Evolutionary conservation across 192 early-diverging fungal genomes (phyloP).

Genomic region (Rhizophagus clarus): DNA sequence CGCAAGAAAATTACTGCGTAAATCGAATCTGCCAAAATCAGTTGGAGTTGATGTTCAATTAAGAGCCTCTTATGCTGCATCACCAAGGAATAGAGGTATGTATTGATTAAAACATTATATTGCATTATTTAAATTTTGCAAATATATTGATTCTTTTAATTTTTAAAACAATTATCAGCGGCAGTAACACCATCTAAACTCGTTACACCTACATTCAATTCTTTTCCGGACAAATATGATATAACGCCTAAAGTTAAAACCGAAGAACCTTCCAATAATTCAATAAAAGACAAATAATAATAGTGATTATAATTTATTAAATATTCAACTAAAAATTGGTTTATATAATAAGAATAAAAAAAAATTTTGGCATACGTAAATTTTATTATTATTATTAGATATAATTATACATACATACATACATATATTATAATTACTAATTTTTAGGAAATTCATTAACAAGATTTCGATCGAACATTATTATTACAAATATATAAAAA

Average conservation of each 20-base stretch:
- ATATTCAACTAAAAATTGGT: background rate
- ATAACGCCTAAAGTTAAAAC: background rate
- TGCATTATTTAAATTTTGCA: background rate
- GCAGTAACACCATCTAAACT: background rate
- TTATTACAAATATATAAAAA: too few relatives aligned
- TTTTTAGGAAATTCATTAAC: too few relatives aligned
- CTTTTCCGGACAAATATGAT: background rate
- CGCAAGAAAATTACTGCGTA: constrained; percentile 37
- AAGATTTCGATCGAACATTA: too few relatives aligned
- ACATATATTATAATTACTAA: too few relatives aligned
- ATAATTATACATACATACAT: too few relatives aligned
- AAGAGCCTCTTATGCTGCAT: constrained; percentile 37
- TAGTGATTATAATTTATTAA: background rate
- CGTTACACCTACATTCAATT: background rate
- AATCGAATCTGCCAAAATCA: constrained; percentile 5
- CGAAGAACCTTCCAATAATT: background rate
- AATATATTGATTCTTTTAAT: background rate
- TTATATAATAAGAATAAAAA: too few relatives aligned
- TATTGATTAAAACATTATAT: background rate
- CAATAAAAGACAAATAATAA: background rate
- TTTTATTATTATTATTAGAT: too few relatives aligned
- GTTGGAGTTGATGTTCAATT: constrained; percentile 38
- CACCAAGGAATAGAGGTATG: background rate
- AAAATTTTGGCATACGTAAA: too few relatives aligned
- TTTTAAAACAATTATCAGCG: background rate